Evolutionary conservation across 257 asterid species (phyloP).

Genomic region (Eustoma russellianum): DNA sequence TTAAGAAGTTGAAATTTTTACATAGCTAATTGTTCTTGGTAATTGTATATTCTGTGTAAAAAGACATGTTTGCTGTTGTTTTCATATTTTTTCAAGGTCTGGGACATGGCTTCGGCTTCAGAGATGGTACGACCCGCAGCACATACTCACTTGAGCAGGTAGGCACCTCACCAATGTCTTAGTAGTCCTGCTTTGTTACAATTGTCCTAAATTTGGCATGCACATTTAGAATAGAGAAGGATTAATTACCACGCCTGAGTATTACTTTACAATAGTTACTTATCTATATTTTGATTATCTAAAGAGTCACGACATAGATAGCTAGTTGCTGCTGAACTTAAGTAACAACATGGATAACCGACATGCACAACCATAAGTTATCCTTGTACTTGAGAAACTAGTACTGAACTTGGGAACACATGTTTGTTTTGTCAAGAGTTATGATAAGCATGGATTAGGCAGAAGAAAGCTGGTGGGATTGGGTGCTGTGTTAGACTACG

Average conservation of each 20-base stretch:
- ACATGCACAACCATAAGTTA: not conserved
- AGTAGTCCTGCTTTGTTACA: too few species aligned
- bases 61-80: not conserved
- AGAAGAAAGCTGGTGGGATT: conserved; percentile 46
- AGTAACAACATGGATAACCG: too few species aligned
- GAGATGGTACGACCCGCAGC: conserved; percentile 12
- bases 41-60: not conserved
- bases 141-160: conserved; percentile 43
- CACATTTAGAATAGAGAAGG: too few species aligned
- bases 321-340: too few species aligned
- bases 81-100: not conserved
- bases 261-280: too few species aligned
- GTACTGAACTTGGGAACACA: too few species aligned
- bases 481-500: conserved; percentile 45
- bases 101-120: conserved; percentile 15
- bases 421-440: not conserved
- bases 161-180: not conserved
- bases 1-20: too few species aligned
- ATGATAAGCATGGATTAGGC: conserved; percentile 4
- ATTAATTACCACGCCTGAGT: too few species aligned
- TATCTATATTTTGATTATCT: too few species aligned
- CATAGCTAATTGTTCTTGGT: not conserved
- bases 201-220: too few species aligned
- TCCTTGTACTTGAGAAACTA: conserved; percentile 10
- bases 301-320: too few species aligned